These are phyloP conservation scores for Aspergillus calidoustus DNA, from an alignment of 2,329 filamentous ascomycete genomes.

Conservation along the genomic window DNA sequence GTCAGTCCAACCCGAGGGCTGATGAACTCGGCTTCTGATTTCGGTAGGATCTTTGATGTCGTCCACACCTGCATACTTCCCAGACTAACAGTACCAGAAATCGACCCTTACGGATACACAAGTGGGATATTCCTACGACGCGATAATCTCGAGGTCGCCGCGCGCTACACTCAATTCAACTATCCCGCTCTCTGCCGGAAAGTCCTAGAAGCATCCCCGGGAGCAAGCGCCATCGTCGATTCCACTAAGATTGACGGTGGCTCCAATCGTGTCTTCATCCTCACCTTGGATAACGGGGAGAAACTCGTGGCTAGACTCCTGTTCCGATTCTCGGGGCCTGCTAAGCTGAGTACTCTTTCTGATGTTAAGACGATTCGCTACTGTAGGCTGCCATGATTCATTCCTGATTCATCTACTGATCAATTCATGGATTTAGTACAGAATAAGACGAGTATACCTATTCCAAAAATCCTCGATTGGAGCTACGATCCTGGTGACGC, in stretches of 20 bases:
- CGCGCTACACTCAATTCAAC: slow-evolving; percentile 47
- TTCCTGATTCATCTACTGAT: not conserved
- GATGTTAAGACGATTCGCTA: too few relatives aligned
- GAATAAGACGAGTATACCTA: slow-evolving; percentile 45
- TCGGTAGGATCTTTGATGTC: too few relatives aligned
- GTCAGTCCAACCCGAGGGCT: too few relatives aligned
- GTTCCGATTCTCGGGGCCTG: too few relatives aligned
- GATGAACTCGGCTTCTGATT: too few relatives aligned
- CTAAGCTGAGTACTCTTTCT: too few relatives aligned
- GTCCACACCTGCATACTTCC: too few relatives aligned
- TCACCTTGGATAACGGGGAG: slow-evolving; percentile 40
- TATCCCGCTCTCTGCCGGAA: slow-evolving; percentile 46
- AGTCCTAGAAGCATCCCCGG: slow-evolving; percentile 41
- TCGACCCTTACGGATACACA: slow-evolving; percentile 30
- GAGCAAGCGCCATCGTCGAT: slow-evolving; percentile 38
- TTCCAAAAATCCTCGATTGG: slow-evolving; percentile 51
- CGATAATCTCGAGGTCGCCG: slow-evolving; percentile 44
- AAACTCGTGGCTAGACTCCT: too few relatives aligned
- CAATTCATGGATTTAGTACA: slow-evolving; percentile 35
- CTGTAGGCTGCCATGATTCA: too few relatives aligned
- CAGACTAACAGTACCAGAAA: too few relatives aligned
- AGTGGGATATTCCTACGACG: slow-evolving; percentile 45
- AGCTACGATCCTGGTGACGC: slow-evolving; percentile 36
- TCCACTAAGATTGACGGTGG: slow-evolving; percentile 52
- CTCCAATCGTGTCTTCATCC: slow-evolving; percentile 52